Evolutionary conservation across 2,329 filamentous ascomycete species (phyloP).

Genomic region (Pseudopyricularia cyperi): DNA sequence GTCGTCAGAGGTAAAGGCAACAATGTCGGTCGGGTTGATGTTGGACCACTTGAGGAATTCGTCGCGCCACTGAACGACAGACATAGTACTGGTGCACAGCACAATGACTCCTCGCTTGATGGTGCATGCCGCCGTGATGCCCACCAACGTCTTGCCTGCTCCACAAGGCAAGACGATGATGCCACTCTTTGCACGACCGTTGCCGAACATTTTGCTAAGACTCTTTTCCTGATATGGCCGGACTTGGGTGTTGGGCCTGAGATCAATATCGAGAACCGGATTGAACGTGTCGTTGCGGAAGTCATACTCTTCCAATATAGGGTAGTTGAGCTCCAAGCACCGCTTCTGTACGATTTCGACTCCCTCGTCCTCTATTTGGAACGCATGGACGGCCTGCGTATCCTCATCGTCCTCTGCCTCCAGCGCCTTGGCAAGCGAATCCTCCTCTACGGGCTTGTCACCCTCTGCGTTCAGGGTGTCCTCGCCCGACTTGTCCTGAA

Average conservation of each 20-base stretch:
- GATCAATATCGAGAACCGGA: conserved; percentile 76
- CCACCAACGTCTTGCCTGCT: conserved; percentile 85
- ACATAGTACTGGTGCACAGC: conserved; percentile 90
- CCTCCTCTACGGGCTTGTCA: background rate
- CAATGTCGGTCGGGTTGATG: conserved; percentile 75
- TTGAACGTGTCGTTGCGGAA: conserved; percentile 81
- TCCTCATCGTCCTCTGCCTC: background rate
- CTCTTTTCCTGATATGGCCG: conserved; percentile 89
- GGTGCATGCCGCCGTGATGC: conserved; percentile 86
- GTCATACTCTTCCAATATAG: conserved; percentile 86
- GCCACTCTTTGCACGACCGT: conserved; percentile 83
- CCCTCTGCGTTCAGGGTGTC: background rate
- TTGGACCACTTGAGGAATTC: conserved; percentile 96
- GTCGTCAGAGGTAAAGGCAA: conserved; percentile 84
- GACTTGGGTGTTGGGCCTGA: conserved; percentile 75
- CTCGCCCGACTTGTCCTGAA: background rate
- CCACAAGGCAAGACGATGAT: conserved; percentile 91
- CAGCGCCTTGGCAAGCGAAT: background rate
- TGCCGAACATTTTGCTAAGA: conserved; percentile 97
- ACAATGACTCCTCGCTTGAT: conserved; percentile 91
- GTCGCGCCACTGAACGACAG: conserved; percentile 82
- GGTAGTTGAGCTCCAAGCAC: conserved; percentile 70
- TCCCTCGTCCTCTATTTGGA: conserved; percentile 68
- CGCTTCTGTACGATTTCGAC: conserved; percentile 78
- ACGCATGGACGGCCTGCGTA: conserved; percentile 72